A percentile compares a stretch with the other conserved stretches of the same genome.
These are phyloP conservation scores for Phytopythium helicoides DNA, from an alignment of 352 stramenopile species.

Conservation along the genomic window DNA sequence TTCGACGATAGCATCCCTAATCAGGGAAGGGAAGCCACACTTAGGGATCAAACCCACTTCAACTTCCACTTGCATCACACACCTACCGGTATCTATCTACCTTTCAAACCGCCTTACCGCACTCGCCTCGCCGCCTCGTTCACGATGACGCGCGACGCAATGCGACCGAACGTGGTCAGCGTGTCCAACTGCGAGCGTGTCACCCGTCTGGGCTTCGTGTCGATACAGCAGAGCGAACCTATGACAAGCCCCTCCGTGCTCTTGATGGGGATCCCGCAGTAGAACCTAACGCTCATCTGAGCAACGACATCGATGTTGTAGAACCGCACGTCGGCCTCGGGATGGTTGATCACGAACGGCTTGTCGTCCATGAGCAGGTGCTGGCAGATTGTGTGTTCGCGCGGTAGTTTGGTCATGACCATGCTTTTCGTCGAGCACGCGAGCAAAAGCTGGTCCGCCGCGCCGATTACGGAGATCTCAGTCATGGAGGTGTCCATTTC, in stretches of 20 bases:
- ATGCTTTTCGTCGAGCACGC: slow-evolving; percentile 38
- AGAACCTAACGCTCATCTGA: slow-evolving; percentile 37
- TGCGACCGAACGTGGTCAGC: slow-evolving; percentile 26
- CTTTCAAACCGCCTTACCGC: too few species aligned
- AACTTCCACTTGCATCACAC: too few species aligned
- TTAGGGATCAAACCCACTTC: too few species aligned
- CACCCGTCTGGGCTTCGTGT: slow-evolving; percentile 22
- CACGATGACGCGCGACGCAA: slow-evolving; percentile 36
- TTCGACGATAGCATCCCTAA: too few species aligned
- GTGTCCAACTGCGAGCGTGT: slow-evolving; percentile 30
- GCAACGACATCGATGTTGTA: slow-evolving; percentile 39
- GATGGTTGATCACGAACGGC: slow-evolving; percentile 37
- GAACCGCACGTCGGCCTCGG: slow-evolving; percentile 51
- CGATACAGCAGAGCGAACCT: slow-evolving; percentile 30
- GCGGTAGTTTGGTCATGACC: slow-evolving; percentile 23
- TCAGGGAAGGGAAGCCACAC: too few species aligned
- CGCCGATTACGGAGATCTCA: slow-evolving; percentile 56
- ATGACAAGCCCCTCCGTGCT: slow-evolving; percentile 23
- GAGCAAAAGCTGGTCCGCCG: slow-evolving; percentile 40
- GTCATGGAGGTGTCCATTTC: slow-evolving; percentile 49
- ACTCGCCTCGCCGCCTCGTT: slow-evolving; percentile 21
- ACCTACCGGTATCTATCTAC: too few species aligned
- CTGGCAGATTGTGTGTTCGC: slow-evolving; percentile 59
- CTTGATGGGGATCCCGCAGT: slow-evolving; percentile 49
- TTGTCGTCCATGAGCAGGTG: slow-evolving; percentile 61